phyloP scores from a whole-genome alignment of 108 stramenopile species.

The Cyclotella atomus region DNA sequence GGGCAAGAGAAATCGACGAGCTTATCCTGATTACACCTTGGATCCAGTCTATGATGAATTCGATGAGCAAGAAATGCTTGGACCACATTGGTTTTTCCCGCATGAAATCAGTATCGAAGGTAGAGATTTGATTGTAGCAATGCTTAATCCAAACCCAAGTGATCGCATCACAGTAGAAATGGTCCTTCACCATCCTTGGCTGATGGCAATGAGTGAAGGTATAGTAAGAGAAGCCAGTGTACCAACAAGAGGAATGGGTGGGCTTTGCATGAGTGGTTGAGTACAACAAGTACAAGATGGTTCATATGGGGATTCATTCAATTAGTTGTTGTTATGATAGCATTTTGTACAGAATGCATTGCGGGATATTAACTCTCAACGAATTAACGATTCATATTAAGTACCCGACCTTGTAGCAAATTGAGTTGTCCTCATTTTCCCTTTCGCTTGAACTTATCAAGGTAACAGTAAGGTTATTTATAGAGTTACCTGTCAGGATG shows the following conservation, averaged over 20 bases:
- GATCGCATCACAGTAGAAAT: slow-evolving; percentile 72
- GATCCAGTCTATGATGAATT: slow-evolving; percentile 66
- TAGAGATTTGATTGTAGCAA: slow-evolving; percentile 85
- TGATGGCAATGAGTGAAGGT: slow-evolving; percentile 12
- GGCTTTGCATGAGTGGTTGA: slow-evolving; percentile 5
- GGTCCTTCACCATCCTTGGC: slow-evolving; percentile 82
- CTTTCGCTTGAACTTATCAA: no score
- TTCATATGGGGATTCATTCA: no score
- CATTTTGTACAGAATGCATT: no score
- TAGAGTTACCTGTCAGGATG: no score
- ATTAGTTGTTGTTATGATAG: no score
- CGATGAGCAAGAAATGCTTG: slow-evolving; percentile 73
- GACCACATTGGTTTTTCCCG: slow-evolving; percentile 89
- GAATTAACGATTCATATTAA: no score
- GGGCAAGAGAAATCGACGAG: slow-evolving; percentile 58
- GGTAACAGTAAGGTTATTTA: no score
- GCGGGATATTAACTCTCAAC: no score
- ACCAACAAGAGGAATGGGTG: slow-evolving; percentile 1
- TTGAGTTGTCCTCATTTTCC: no score
- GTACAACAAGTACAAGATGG: no score
- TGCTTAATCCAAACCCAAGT: slow-evolving; percentile 82
- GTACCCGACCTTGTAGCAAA: no score
- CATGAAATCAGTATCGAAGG: slow-evolving; percentile 62
- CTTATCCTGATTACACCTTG: slow-evolving; percentile 58
- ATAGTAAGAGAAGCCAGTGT: not conserved